Percentiles rank a stretch among this genome's conserved stretches.
Evolutionary conservation across 768 basidiomycete genomes (phyloP).

Genomic region (Crucibulum laeve): DNA sequence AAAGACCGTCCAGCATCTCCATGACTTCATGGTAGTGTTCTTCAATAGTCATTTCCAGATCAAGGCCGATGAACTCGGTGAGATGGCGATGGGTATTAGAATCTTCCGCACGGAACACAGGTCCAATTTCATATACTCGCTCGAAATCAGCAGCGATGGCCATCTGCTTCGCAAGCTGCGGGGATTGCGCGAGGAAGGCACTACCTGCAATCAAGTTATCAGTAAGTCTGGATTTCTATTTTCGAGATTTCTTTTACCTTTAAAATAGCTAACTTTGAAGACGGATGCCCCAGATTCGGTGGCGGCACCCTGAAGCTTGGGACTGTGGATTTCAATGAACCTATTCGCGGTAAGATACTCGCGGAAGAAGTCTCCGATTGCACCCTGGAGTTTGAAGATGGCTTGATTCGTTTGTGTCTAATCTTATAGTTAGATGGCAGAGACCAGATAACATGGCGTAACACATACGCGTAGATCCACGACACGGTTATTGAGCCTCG

Average conservation of each 20-base stretch:
- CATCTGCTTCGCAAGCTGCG: constrained; percentile 99
- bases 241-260: constrained; percentile 47
- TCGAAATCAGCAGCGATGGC: constrained; percentile 98
- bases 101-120: constrained; percentile 97
- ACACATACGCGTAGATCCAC: constrained; percentile 83
- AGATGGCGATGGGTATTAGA: constrained; percentile 97
- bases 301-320: constrained; percentile 94
- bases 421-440: constrained; percentile 1
- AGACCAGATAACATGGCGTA: too few species aligned
- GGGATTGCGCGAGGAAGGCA: constrained; percentile 94
- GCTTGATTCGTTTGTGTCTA: constrained; percentile 96
- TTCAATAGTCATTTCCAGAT: constrained; percentile 98
- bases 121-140: constrained; percentile 94
- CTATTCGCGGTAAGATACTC: constrained; percentile 67
- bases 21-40: constrained; percentile 99
- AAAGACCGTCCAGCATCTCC: constrained; percentile 84
- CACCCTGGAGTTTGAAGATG: constrained; percentile 88
- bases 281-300: constrained; percentile 97
- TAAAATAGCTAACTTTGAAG: constrained; percentile 98
- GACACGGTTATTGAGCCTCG: constrained; percentile 90
- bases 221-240: neutral
- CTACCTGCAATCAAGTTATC: constrained; percentile 43
- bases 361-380: constrained; percentile 86
- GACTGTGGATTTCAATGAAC: constrained; percentile 95
- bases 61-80: constrained; percentile 97